A percentile compares a stretch with the other conserved stretches of the same genome.
Evolutionary conservation across 306 rosid genomes (phyloP).

Genomic region (Prunus dulcis): DNA sequence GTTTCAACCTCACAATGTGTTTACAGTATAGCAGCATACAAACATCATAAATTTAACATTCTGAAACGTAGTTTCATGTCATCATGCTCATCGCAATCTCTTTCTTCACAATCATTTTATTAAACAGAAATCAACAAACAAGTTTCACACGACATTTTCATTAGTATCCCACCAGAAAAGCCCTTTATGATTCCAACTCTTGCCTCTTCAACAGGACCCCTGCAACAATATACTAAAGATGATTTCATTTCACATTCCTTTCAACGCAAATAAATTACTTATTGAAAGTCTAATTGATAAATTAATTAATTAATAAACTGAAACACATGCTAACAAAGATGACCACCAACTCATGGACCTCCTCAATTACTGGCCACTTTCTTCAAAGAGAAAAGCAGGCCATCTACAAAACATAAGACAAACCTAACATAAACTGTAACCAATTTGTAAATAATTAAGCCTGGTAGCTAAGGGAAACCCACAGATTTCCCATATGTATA

Average conservation of each 20-base stretch:
- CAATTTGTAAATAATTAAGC: neutral
- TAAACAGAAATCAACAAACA: slow-evolving; percentile 22
- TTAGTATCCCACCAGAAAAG: neutral
- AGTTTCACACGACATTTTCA: slow-evolving; percentile 1
- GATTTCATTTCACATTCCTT: neutral
- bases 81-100: slow-evolving; percentile 16
- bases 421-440: neutral
- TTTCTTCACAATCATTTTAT: slow-evolving; percentile 30
- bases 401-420: neutral
- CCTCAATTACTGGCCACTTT: neutral
- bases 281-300: neutral
- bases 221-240: neutral
- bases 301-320: neutral
- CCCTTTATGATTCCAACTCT: neutral
- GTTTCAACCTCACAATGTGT: neutral
- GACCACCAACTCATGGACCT: neutral
- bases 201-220: slow-evolving; percentile 6
- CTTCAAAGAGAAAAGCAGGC: neutral
- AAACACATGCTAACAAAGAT: neutral
- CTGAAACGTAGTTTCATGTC: neutral
- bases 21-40: neutral
- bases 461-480: no score
- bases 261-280: neutral
- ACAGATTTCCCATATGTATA: neutral
- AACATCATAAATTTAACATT: neutral